phyloP scores from a whole-genome alignment of 768 basidiomycete genomes.

The Saitozyma podzolica region DNA sequence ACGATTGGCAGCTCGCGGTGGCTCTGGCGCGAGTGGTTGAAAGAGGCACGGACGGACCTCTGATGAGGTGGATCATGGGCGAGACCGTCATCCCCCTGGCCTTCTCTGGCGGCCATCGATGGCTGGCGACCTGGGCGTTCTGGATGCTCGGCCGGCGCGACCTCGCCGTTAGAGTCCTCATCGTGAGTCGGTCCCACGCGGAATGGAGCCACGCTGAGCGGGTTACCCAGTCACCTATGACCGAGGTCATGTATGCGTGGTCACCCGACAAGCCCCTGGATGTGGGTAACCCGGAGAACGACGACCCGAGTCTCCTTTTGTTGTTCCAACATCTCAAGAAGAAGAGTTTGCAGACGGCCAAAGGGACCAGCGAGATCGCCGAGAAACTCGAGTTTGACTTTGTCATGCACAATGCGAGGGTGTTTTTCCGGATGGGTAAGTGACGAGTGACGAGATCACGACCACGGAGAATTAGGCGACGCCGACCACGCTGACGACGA shows the following conservation, averaged over 20 bases:
- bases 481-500: slow-evolving; percentile 6
- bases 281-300: slow-evolving; percentile 83
- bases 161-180: slow-evolving; percentile 80
- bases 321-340: slow-evolving; percentile 85
- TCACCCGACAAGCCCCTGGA: slow-evolving; percentile 13
- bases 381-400: slow-evolving; percentile 90
- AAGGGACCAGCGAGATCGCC: slow-evolving; percentile 84
- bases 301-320: slow-evolving; percentile 88
- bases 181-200: slow-evolving; percentile 60
- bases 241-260: slow-evolving; percentile 28
- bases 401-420: slow-evolving; percentile 87
- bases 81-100: slow-evolving; percentile 77
- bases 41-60: slow-evolving; percentile 74
- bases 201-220: slow-evolving; percentile 43
- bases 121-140: slow-evolving; percentile 93
- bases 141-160: slow-evolving; percentile 89
- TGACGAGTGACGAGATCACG: slow-evolving; percentile 32
- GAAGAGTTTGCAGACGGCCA: slow-evolving; percentile 87
- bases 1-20: slow-evolving; percentile 87
- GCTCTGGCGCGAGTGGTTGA: slow-evolving; percentile 83
- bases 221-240: slow-evolving; percentile 50
- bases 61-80: slow-evolving; percentile 70
- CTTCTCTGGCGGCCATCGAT: slow-evolving; percentile 83
- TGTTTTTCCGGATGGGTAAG: slow-evolving; percentile 92
- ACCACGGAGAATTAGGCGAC: background rate